Conservation (phyloP, 331 rosid species). For the Quercus tomentella region DNA sequence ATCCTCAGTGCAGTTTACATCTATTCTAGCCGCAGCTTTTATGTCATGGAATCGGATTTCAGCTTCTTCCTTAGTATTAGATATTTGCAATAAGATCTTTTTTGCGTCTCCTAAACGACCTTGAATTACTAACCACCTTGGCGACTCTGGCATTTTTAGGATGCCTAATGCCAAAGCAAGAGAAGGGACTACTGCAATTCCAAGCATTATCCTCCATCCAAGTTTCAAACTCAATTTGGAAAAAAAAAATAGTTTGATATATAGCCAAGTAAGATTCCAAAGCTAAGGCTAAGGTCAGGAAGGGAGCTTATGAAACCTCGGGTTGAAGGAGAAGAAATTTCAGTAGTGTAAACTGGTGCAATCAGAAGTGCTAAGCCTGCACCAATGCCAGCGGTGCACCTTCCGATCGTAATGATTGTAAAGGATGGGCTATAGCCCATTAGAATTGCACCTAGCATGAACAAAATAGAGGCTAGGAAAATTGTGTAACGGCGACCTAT, state of each 20-base stretch:
- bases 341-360: conserved; percentile 80
- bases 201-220: conserved; percentile 89
- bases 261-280: conserved; percentile 72
- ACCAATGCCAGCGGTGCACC: conserved; percentile 65
- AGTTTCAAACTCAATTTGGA: conserved; percentile 39
- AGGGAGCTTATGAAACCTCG: conserved; percentile 60
- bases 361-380: conserved; percentile 79
- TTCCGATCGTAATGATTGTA: conserved; percentile 49
- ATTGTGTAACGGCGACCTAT: conserved; percentile 88
- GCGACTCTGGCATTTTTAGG: conserved; percentile 77
- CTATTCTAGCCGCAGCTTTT: conserved; percentile 45
- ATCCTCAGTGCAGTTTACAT: conserved; percentile 31
- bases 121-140: conserved; percentile 72
- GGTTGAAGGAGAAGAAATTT: conserved; percentile 57
- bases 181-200: conserved; percentile 69
- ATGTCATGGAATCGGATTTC: conserved; percentile 52
- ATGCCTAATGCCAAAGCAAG: conserved; percentile 36
- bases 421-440: conserved; percentile 82
- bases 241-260: conserved; percentile 42
- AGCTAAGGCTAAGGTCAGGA: conserved; percentile 66
- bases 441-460: conserved; percentile 58
- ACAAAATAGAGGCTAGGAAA: conserved; percentile 39
- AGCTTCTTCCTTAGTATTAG: conserved; percentile 52
- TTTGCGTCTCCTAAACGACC: conserved; percentile 52
- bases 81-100: conserved; percentile 25